Percentiles rank a stretch among this genome's conserved stretches.
Evolutionary conservation across 306 rosid genomes (phyloP).

Genomic region (Rosa persica): DNA sequence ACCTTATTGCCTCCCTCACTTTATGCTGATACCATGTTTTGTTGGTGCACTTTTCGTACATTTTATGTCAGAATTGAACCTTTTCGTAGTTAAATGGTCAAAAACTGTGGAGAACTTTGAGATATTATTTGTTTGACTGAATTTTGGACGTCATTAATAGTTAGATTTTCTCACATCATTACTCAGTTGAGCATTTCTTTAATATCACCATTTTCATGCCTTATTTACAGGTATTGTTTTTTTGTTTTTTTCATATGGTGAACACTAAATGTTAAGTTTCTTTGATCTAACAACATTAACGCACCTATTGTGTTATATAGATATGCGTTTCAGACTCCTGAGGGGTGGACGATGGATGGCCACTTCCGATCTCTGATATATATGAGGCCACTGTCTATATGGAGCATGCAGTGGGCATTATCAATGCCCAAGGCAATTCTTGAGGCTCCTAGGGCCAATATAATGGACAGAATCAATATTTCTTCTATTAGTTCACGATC

Average conservation of each 20-base stretch:
- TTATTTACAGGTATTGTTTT: background rate
- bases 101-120: background rate
- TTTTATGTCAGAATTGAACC: background rate
- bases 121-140: background rate
- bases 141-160: background rate
- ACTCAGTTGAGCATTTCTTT: background rate
- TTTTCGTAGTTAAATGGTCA: background rate
- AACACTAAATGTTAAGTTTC: background rate
- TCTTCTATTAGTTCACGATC: slow-evolving; percentile 55
- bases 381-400: slow-evolving; percentile 93
- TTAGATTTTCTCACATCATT: too few relatives aligned
- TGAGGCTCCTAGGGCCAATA: slow-evolving; percentile 79
- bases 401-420: slow-evolving; percentile 92
- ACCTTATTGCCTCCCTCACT: background rate
- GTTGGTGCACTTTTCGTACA: background rate
- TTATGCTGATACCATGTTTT: background rate
- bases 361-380: slow-evolving; percentile 87
- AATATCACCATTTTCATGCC: background rate
- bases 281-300: background rate
- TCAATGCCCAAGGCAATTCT: slow-evolving; percentile 80
- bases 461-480: slow-evolving; percentile 91
- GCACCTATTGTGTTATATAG: slow-evolving; percentile 31
- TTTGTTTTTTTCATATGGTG: background rate
- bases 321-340: slow-evolving; percentile 96
- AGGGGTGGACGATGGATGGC: slow-evolving; percentile 88